Conservation (phyloP, 495 filamentous ascomycete genomes). For the Aspergillus affinis region DNA sequence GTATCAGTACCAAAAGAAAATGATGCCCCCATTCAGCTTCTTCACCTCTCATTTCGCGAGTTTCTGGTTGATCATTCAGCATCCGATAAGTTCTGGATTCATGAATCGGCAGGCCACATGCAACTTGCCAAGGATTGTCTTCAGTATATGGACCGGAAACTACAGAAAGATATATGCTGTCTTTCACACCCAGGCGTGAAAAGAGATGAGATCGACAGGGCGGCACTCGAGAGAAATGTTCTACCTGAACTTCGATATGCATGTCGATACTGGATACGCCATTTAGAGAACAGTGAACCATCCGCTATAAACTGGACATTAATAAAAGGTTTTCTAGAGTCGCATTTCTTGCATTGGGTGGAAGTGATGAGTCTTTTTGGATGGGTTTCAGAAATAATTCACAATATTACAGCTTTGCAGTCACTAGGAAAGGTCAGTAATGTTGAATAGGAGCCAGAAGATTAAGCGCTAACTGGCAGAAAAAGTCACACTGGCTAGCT, state of each 20-base stretch:
- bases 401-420: no score
- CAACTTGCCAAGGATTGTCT: slow-evolving; percentile 21
- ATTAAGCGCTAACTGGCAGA: no score
- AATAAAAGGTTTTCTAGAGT: slow-evolving; percentile 35
- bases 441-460: no score
- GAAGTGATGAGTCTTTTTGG: slow-evolving; percentile 43
- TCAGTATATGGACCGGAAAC: slow-evolving; percentile 23
- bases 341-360: slow-evolving; percentile 47
- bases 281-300: slow-evolving; percentile 35
- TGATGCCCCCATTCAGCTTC: slow-evolving; percentile 15
- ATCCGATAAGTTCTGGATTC: slow-evolving; percentile 30
- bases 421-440: no score
- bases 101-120: slow-evolving; percentile 13
- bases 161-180: slow-evolving; percentile 39
- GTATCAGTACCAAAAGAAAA: slow-evolving; percentile 25
- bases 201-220: slow-evolving; percentile 18
- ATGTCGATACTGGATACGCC: slow-evolving; percentile 42
- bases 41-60: slow-evolving; percentile 28
- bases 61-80: slow-evolving; percentile 16
- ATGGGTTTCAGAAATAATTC: slow-evolving; percentile 23
- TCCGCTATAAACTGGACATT: slow-evolving; percentile 24
- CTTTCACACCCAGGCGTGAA: slow-evolving; percentile 24
- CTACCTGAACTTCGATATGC: slow-evolving; percentile 32
- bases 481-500: no score
- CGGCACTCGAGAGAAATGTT: slow-evolving; percentile 20